Conservation (phyloP, 1,284 basidiomycete species). For the Porogramme epimiltina region DNA sequence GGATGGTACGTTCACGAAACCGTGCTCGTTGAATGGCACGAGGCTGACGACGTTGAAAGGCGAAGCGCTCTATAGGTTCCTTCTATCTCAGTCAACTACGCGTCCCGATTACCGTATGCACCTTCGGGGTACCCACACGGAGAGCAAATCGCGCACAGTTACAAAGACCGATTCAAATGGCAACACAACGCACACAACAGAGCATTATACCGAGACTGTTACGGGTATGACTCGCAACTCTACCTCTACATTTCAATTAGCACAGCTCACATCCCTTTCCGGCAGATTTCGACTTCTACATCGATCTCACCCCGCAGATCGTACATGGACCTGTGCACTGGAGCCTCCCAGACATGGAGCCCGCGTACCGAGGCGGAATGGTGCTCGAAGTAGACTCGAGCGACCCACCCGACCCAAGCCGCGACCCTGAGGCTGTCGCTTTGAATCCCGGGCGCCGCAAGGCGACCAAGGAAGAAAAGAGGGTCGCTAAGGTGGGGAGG, state of each 20-base stretch:
- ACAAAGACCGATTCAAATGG: conserved; percentile 38
- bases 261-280: neutral
- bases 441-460: conserved; percentile 13
- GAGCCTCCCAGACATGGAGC: conserved; percentile 36
- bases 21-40: neutral
- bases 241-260: neutral
- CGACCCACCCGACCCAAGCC: neutral
- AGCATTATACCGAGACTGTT: conserved; percentile 57
- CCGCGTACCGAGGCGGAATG: conserved; percentile 38
- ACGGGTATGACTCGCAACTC: conserved; percentile 25
- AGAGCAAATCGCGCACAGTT: conserved; percentile 54
- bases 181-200: conserved; percentile 43
- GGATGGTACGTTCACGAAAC: conserved; percentile 49
- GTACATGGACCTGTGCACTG: conserved; percentile 32
- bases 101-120: conserved; percentile 53
- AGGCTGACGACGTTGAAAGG: conserved; percentile 44
- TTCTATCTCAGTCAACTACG: conserved; percentile 54
- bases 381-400: conserved; percentile 27
- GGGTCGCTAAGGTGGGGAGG: conserved; percentile 24
- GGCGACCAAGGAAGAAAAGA: conserved; percentile 27
- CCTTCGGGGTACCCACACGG: conserved; percentile 59
- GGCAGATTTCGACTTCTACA: conserved; percentile 64
- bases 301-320: conserved; percentile 45
- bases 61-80: conserved; percentile 74
- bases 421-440: conserved; percentile 10